Evolutionary conservation across 441 rosid species (phyloP), one percentile per base, ranked within the genome.

Genomic region (Cnidoscolus chayamansa): DNA sequence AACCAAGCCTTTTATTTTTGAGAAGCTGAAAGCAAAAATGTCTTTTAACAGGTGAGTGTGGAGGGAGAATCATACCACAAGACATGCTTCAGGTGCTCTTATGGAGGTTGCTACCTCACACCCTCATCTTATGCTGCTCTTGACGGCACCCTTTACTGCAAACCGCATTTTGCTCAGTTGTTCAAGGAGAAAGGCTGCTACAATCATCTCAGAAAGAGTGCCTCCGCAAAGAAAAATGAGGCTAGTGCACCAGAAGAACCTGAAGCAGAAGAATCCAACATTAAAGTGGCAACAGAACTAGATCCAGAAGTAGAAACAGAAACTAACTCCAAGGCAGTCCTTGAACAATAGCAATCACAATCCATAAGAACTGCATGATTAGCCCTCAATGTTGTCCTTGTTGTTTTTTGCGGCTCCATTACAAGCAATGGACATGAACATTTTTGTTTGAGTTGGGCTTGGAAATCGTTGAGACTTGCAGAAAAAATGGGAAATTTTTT

Each of bases 91-190:
- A 83, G 89, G 81, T 93, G 98, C 31, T 90, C 97, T 37, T 93
- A 86, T 73, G 95, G 98, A 0, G 92, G 98, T 0, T 93, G 97
- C 66, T 81, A 80, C 1, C 79, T 93, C 25, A 88, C 98, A 15
- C 92, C 91, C 78, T 93, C 98, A 25, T 87, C 95, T 0, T 93
- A 90, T 67, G 97, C 98, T 37, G 88, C 98, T n/a, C 80, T 89
- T 10, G 83, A 93, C 35, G 86, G 95, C 0, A 87, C 89, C 60
- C 82, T 93, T 4, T 93, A 93, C 79, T 93, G 98, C 84, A 89
- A 86, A 84, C 90, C 88, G 74, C 98, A 93, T 78, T 93, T 90
- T 35, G 83, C 89, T 72, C 94, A 90, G 67, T 83, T 93, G 5
- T 93, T 93, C 80, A 78, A 90, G 77, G 95, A 86, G 86, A 93